Evolutionary conservation across 768 basidiomycete genomes (phyloP).

Genomic region (Strobilomyces confusus): DNA sequence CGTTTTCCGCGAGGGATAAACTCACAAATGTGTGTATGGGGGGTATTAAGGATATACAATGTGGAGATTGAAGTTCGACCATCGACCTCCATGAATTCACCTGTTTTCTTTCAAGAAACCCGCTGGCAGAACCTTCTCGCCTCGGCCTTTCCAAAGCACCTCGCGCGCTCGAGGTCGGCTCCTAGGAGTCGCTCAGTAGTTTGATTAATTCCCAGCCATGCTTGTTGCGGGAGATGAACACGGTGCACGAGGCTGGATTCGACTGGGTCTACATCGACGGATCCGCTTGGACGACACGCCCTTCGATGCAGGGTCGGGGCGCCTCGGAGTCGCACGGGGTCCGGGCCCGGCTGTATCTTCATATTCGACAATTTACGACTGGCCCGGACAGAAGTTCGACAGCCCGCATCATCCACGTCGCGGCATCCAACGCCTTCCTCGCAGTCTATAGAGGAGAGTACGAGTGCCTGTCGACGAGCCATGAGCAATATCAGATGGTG

Average conservation of each 20-base stretch:
- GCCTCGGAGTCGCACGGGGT: no score
- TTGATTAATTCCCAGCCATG: slow-evolving; percentile 47
- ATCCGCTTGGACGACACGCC: slow-evolving; percentile 57
- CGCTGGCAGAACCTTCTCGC: slow-evolving; percentile 41
- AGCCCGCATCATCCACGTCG: slow-evolving; percentile 53
- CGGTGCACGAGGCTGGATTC: slow-evolving; percentile 37
- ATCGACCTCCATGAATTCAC: slow-evolving; percentile 40
- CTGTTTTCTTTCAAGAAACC: slow-evolving; percentile 44
- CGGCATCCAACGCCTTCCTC: slow-evolving; percentile 54
- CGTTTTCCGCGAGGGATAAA: no score
- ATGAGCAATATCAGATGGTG: slow-evolving; percentile 48
- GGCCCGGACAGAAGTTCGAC: slow-evolving; percentile 45
- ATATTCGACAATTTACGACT: slow-evolving; percentile 59
- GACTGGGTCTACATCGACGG: slow-evolving; percentile 61
- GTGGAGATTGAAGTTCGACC: no score
- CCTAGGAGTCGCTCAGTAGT: slow-evolving; percentile 63
- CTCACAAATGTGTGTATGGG: no score
- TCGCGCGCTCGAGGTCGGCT: slow-evolving; percentile 54
- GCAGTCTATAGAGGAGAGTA: slow-evolving; percentile 48
- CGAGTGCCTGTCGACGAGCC: slow-evolving; percentile 33
- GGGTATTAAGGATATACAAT: no score
- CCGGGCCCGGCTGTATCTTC: slow-evolving; percentile 45
- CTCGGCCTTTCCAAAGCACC: slow-evolving; percentile 37
- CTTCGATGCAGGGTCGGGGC: slow-evolving; percentile 58
- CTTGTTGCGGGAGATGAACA: slow-evolving; percentile 39